phyloP scores from a whole-genome alignment of 257 asterid genomes.

The Nicotiana otophora region DNA sequence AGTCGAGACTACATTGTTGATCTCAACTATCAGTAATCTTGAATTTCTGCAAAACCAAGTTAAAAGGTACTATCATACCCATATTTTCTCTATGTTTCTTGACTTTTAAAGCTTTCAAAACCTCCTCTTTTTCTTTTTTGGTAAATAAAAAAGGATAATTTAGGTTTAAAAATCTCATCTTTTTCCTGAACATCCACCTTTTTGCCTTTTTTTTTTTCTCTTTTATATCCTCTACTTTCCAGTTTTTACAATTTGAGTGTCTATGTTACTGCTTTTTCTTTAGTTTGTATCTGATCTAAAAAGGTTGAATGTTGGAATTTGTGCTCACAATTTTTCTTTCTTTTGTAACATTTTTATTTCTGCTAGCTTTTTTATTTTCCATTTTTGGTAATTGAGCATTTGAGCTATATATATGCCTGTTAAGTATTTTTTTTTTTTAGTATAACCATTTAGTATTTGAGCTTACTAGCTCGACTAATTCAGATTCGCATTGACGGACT shows the following conservation, averaged over 20 bases:
- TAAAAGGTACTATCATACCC: background rate
- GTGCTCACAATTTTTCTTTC: too few species aligned
- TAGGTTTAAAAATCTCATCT: background rate
- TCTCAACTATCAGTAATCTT: background rate
- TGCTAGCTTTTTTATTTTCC: too few species aligned
- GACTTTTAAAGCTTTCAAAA: background rate
- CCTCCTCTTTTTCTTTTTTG: background rate
- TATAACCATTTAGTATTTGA: too few species aligned
- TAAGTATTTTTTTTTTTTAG: too few species aligned
- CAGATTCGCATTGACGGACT: too few species aligned
- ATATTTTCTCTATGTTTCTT: too few species aligned
- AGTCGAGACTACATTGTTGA: background rate
- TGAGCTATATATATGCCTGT: too few species aligned
- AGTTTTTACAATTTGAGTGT: background rate
- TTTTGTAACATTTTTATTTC: too few species aligned
- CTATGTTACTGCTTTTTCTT: background rate
- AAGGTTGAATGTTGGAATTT: too few species aligned
- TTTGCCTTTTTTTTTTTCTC: background rate
- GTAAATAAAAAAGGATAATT: background rate
- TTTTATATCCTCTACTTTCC: background rate
- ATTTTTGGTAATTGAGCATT: too few species aligned
- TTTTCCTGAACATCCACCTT: background rate
- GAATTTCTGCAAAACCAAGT: background rate
- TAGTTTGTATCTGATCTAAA: too few species aligned
- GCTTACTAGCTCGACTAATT: too few species aligned